Conservation (phyloP, 768 basidiomycete species). For the Stropharia rugosoannulata region DNA sequence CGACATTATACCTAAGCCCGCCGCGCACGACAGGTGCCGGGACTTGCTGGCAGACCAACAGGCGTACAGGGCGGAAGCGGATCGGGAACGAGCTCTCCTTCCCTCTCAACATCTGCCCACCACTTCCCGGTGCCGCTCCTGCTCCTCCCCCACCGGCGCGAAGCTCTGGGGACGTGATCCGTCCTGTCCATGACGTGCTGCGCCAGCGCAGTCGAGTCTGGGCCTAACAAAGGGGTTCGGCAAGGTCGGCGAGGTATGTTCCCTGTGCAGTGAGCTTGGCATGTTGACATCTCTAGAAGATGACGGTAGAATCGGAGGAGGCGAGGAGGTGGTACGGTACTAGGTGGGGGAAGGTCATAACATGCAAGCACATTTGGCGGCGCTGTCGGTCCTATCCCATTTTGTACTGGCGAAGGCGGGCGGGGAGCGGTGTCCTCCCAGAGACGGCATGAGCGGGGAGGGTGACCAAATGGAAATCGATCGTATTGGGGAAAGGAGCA, state of each 20-base stretch:
- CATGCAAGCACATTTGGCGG: slow-evolving; percentile 43
- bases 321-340: slow-evolving; percentile 41
- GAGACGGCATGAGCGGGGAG: too few species aligned
- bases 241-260: neutral
- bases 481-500: too few species aligned
- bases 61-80: slow-evolving; percentile 24
- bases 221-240: slow-evolving; percentile 7
- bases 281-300: neutral
- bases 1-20: slow-evolving; percentile 21
- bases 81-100: slow-evolving; percentile 50
- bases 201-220: slow-evolving; percentile 20
- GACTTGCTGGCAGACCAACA: neutral
- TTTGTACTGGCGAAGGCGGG: slow-evolving; percentile 28
- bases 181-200: slow-evolving; percentile 21
- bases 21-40: slow-evolving; percentile 10
- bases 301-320: slow-evolving; percentile 17
- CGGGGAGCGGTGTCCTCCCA: neutral
- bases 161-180: slow-evolving; percentile 11
- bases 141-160: neutral
- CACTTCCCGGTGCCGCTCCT: neutral
- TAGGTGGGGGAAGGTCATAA: slow-evolving; percentile 51
- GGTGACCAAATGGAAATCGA: too few species aligned
- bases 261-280: too few species aligned
- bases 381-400: slow-evolving; percentile 21
- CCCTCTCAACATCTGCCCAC: slow-evolving; percentile 37